Base-by-base conservation (phyloP, 257 asterid species). In the Ophiorrhiza pumila region DNA sequence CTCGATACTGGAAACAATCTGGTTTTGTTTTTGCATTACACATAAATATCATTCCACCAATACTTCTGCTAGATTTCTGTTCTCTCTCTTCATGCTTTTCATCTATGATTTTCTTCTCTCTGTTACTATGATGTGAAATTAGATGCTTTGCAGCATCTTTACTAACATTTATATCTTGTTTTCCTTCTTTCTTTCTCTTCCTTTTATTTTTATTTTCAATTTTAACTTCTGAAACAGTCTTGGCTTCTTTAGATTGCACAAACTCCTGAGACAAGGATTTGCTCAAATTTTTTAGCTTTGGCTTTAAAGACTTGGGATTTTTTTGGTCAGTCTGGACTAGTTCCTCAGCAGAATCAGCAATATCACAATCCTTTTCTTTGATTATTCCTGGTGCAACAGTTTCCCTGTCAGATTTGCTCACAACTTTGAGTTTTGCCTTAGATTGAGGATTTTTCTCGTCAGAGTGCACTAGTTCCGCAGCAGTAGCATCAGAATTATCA, bases 21-120 rank as follows among this genome's bases (percentile, higher is more conserved):
- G 96, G 95, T 80, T 95, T 95, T 41, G 99, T 95, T 86, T 87
- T 95, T 39, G 88, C 80, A 72, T 84, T 95, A 83, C 98, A 95
- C 97, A 95, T 88, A 72, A 92, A 95, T 61, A 95, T 95, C 80
- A 90, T 39, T 46, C 99, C 99, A 79, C 96, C 97, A 41, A 81
- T 83, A 43, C 49, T 77, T 70, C 83, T 84, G 65, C 72, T 78
- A 59, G 79, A 60, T 61, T 73, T 80, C 11, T 67, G 79, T 4
- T 84, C 84, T 29, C 31, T 71, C 59, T 77, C 83, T 12, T 77
- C 84, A 8, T 25, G 63, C 80, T 64, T 76, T 50, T 80, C 82
- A 43, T 69, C 69, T 18, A 35, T 32, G 32, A 55, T 60, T 53
- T 75, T 76, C 76, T 77, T 78, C 31, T 74, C 84, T 63, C 73